Base-by-base conservation (phyloP, 768 basidiomycete genomes). In the Rhizopogon sp. region DNA sequence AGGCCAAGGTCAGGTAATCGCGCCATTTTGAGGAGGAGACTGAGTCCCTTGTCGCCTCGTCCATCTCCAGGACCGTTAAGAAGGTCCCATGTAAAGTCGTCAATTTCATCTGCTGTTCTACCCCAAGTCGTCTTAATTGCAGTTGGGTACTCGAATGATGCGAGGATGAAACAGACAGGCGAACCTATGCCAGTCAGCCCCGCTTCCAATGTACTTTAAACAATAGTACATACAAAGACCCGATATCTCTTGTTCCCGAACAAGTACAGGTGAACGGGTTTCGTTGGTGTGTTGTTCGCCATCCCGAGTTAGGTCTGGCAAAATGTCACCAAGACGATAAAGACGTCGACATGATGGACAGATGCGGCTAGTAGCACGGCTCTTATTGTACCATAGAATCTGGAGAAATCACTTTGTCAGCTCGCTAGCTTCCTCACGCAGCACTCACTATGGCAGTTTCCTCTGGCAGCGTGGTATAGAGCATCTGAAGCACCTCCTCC, bases 321-420 rank as follows among this genome's bases (percentile, higher is more conserved):
- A 74, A 1, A 73, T 66, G 49, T 93, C 90, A 1, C 88, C 88
- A 0, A 91, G 69, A 5, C 72, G 75, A 64, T 90, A 93, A 31
- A 90, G 68, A 14, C 90, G 72, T 65, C 83, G 81, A 63, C 90
- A 93, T 0, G 87, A 80, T 2, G 90, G 90, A 62, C 90, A 93
- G 50, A 92, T 78, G 28, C 90, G 82, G 52, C 83, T 79, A 9
- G 75, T 78, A 5, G 77, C 68, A 2, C 90, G 80, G 64, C 87
- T 90, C 70, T 90, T 90, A 74, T 93, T 93, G 63, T 92, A 91
- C 89, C 89, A 92, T 11, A 91, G 61, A 9, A 88, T 83, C 88
- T 89, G 57, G 20, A 43, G 7, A 50, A 41, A 54, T 44, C 53
- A 35, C 8, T 49, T 42, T n/a, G 16, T 17, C 10, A 43, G 53